Evolutionary conservation across 2,329 filamentous ascomycete genomes (phyloP).

Genomic region (Penicillium concentricum): DNA sequence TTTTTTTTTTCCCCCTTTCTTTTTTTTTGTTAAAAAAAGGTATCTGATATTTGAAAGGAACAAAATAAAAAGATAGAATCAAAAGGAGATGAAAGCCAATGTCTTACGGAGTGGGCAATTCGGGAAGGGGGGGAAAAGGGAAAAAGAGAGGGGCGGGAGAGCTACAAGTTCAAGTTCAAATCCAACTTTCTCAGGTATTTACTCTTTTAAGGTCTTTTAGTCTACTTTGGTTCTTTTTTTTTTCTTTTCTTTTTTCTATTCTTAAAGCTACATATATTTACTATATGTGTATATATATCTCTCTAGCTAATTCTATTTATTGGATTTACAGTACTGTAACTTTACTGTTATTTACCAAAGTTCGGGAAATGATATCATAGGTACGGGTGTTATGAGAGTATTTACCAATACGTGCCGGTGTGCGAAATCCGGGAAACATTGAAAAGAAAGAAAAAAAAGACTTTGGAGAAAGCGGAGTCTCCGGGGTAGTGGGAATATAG

Average conservation of each 20-base stretch:
- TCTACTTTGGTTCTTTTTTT: neutral
- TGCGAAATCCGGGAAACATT: neutral
- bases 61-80: neutral
- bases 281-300: neutral
- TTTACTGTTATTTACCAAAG: conserved; percentile 5
- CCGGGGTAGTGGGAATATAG: conserved; percentile 2
- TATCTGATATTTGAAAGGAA: neutral
- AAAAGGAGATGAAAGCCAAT: conserved; percentile 5
- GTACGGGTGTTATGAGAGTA: neutral
- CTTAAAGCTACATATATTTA: neutral
- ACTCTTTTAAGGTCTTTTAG: neutral
- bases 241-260: neutral
- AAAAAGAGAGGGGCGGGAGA: conserved; percentile 22
- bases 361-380: conserved; percentile 15
- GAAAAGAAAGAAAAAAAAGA: neutral
- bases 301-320: neutral
- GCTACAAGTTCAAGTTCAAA: conserved; percentile 7
- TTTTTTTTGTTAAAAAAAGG: neutral
- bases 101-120: conserved; percentile 13
- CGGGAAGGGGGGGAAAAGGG: conserved; percentile 13
- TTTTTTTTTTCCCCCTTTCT: neutral
- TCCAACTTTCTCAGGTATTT: neutral
- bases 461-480: conserved; percentile 10
- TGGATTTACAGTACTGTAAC: neutral
- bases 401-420: conserved; percentile 4